Percentiles rank a stretch among this genome's conserved stretches.
Conservation (phyloP, 2,329 filamentous ascomycete species). For the Xylaria sp. region DNA sequence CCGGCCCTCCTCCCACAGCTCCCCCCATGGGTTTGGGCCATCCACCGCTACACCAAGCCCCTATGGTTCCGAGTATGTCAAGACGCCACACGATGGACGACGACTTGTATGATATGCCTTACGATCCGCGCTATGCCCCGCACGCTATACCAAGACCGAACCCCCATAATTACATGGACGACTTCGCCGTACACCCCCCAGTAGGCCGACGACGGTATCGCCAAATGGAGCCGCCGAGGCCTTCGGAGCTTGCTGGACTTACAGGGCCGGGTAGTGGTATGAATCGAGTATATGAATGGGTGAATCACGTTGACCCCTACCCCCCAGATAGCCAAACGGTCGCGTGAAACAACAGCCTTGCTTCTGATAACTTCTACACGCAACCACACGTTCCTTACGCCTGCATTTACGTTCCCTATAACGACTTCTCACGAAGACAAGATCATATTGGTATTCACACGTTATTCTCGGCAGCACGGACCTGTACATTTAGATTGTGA, state of each 20-base stretch:
- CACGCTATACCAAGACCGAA: conserved; percentile 44
- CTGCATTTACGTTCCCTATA: conserved; percentile 24
- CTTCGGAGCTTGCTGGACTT: conserved; percentile 49
- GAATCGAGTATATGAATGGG: conserved; percentile 50
- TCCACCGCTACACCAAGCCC: conserved; percentile 45
- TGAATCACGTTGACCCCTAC: conserved; percentile 45
- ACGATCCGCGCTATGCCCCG: conserved; percentile 48
- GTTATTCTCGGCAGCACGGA: conserved; percentile 17
- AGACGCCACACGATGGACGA: conserved; percentile 57
- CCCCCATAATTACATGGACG: conserved; percentile 45
- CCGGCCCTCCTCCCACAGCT: conserved; percentile 44
- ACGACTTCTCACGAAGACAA: conserved; percentile 30
- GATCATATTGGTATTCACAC: conserved; percentile 30
- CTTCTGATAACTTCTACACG: conserved; percentile 5
- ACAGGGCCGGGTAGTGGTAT: conserved; percentile 49
- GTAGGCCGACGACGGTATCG: conserved; percentile 42
- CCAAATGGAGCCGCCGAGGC: conserved; percentile 43
- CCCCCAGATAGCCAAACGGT: conserved; percentile 35
- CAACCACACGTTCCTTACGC: conserved; percentile 17
- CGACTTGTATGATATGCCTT: conserved; percentile 52
- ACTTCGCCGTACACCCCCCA: conserved; percentile 42
- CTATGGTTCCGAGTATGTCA: conserved; percentile 48
- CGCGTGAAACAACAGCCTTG: conserved; percentile 24
- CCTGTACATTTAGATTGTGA: conserved; percentile 38
- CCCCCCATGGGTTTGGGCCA: conserved; percentile 49